Percentiles rank a stretch among this genome's conserved stretches.
These are phyloP conservation scores for Syncephalis plumigaleata DNA, from an alignment of 371 early-diverging fungal species.

Conservation along the genomic window DNA sequence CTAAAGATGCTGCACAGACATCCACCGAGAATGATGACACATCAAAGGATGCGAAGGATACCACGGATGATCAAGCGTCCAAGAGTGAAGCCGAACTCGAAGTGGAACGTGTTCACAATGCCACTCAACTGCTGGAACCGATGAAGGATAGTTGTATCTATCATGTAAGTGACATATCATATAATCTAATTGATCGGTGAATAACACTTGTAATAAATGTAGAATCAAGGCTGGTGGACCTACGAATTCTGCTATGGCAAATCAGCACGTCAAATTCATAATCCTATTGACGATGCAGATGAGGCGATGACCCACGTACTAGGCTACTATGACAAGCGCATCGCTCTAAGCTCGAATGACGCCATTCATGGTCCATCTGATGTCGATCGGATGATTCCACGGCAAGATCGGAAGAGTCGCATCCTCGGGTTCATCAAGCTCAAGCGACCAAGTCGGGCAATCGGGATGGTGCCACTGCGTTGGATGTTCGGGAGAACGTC, in stretches of 20 bases:
- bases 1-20: too few relatives aligned
- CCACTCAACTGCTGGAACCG: slow-evolving; percentile 4
- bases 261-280: slow-evolving; percentile 6
- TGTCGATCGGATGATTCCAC: slow-evolving; percentile 1
- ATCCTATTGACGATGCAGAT: not conserved
- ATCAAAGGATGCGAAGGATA: not conserved
- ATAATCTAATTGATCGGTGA: not conserved
- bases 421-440: not conserved
- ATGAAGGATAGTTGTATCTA: slow-evolving; percentile 3
- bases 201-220: too few relatives aligned
- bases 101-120: slow-evolving; percentile 2
- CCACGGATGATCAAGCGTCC: not conserved
- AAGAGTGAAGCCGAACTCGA: slow-evolving; percentile 1
- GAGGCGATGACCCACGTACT: not conserved
- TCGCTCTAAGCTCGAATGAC: not conserved
- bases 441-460: not conserved
- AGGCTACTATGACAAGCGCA: not conserved
- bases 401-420: slow-evolving; percentile 2
- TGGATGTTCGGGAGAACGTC: not conserved
- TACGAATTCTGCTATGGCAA: slow-evolving; percentile 6
- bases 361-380: not conserved
- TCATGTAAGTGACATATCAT: slow-evolving; percentile 2
- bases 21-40: too few relatives aligned
- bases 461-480: slow-evolving; percentile 3
- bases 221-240: slow-evolving; percentile 7